Evolutionary conservation across 1,139 yeast species (phyloP).

Genomic region (Petasospora fabianii): DNA sequence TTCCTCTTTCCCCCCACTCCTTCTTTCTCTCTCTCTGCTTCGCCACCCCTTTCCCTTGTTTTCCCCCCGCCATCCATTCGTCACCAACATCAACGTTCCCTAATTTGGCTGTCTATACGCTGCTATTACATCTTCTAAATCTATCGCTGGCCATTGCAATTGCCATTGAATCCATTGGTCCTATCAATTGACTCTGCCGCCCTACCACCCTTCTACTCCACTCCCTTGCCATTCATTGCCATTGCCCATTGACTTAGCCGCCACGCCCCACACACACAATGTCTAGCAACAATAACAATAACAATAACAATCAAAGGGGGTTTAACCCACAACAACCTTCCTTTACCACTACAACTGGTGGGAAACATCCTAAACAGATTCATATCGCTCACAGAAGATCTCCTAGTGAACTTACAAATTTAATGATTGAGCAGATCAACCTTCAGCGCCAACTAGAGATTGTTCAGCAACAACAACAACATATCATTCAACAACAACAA

Average conservation of each 20-base stretch:
- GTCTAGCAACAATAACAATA: no score
- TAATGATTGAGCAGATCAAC: constrained; percentile 92
- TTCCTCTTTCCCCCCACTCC: neutral
- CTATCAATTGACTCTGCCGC: no score
- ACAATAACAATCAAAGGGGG: no score
- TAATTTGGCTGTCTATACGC: no score
- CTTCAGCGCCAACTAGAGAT: constrained; percentile 88
- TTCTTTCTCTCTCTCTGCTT: neutral
- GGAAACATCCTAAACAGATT: constrained; percentile 47
- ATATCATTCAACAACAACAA: constrained; percentile 62
- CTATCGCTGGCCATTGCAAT: no score
- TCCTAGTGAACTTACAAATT: constrained; percentile 89
- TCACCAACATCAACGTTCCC: no score
- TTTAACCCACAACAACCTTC: constrained; percentile 21
- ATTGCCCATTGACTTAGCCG: no score
- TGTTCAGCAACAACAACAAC: constrained; percentile 91
- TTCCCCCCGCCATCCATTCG: neutral
- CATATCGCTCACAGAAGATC: constrained; percentile 95
- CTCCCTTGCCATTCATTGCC: neutral
- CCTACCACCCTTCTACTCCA: no score
- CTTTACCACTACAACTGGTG: constrained; percentile 34
- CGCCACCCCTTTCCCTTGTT: neutral
- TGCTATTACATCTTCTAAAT: no score
- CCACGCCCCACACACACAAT: no score
- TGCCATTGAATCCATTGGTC: no score